phyloP scores from a whole-genome alignment of 176 grass and related monocot species.

The Calamus simplicifolius region DNA sequence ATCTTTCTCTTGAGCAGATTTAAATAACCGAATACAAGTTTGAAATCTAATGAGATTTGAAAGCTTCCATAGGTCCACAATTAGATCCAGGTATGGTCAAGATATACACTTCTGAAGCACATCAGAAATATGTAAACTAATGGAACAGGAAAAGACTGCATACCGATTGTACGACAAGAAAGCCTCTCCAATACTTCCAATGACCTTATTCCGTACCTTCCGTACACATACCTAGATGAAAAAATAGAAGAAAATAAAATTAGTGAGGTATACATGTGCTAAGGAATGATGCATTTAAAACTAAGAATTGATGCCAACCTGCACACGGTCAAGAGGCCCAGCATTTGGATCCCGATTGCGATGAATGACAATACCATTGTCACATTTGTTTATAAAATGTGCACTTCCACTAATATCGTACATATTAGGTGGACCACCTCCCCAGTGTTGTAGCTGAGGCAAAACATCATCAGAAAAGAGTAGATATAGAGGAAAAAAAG shows the following conservation, averaged over 20 bases:
- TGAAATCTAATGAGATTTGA: too few species aligned
- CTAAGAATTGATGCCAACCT: conserved; percentile 25
- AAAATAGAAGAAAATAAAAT: neutral
- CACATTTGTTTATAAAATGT: conserved; percentile 99
- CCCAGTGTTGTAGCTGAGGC: conserved; percentile 81
- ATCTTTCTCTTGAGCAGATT: too few species aligned
- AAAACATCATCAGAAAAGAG: conserved; percentile 25
- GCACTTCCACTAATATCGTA: conserved; percentile 98
- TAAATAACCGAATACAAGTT: too few species aligned
- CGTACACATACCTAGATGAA: conserved; percentile 63
- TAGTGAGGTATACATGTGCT: too few species aligned
- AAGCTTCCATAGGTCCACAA: too few species aligned
- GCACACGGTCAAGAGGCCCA: conserved; percentile 63
- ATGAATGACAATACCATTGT: conserved; percentile 93
- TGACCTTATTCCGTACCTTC: conserved; percentile 94
- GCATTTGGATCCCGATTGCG: conserved; percentile 57
- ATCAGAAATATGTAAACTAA: too few species aligned
- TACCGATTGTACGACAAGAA: conserved; percentile 83
- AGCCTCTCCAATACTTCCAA: conserved; percentile 77
- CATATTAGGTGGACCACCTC: conserved; percentile 64
- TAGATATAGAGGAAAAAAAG: neutral
- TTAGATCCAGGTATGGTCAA: too few species aligned
- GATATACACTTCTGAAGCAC: too few species aligned
- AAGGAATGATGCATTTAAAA: neutral
- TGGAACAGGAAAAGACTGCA: neutral